These are phyloP conservation scores for Periconia sp. DNA, from an alignment of 2,329 filamentous ascomycete species.

Conservation along the genomic window DNA sequence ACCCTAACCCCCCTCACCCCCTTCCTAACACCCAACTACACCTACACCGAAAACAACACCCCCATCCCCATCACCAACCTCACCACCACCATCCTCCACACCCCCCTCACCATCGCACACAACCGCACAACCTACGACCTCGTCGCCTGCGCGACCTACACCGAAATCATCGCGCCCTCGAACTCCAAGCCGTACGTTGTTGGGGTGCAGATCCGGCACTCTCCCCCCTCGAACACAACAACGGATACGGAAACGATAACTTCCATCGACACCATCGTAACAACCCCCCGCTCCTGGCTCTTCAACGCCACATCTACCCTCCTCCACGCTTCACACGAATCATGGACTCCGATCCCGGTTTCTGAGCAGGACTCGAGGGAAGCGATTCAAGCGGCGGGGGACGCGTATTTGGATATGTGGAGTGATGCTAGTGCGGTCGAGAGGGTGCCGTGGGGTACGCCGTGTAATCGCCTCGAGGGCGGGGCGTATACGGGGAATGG, in stretches of 20 bases:
- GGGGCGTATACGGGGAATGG: constrained; percentile 24
- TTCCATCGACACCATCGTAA: constrained; percentile 18
- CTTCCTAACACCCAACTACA: constrained; percentile 11
- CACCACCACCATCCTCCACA: constrained; percentile 10
- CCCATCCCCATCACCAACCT: not conserved
- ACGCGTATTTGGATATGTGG: constrained; percentile 27
- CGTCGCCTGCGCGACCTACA: constrained; percentile 23
- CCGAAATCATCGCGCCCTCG: constrained; percentile 16
- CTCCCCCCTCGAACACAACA: not conserved
- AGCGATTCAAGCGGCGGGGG: constrained; percentile 19
- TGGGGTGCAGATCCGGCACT: constrained; percentile 19
- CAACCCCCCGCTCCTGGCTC: constrained; percentile 19
- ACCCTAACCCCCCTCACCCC: constrained; percentile 6
- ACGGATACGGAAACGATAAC: constrained; percentile 9
- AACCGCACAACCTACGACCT: constrained; percentile 23
- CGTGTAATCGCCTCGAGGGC: constrained; percentile 20
- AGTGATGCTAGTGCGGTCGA: constrained; percentile 14
- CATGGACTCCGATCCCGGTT: constrained; percentile 15
- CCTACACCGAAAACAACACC: constrained; percentile 23
- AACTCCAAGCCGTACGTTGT: constrained; percentile 15
- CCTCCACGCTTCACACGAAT: constrained; percentile 15
- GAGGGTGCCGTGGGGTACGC: constrained; percentile 24
- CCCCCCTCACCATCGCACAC: constrained; percentile 20
- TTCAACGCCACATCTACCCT: constrained; percentile 27
- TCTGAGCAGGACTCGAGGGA: constrained; percentile 10